Evolutionary conservation across 2,329 filamentous ascomycete genomes (phyloP).

Genomic region (Aspergillus aculeatus): DNA sequence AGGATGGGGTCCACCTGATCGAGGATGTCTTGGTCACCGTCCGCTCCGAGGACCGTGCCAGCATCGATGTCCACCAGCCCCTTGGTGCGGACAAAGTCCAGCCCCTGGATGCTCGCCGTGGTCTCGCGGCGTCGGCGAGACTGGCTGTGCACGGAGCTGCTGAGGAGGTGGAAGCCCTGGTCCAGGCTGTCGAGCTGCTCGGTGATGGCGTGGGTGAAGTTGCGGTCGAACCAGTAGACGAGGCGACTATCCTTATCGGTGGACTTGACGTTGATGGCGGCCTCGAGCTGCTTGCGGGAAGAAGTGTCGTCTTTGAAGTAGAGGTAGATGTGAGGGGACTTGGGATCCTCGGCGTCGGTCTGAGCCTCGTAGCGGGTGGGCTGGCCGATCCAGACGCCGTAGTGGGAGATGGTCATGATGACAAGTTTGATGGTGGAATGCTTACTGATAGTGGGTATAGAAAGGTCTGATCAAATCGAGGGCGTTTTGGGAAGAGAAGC

Average conservation of each 20-base stretch:
- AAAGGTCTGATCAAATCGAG: not conserved
- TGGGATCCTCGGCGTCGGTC: constrained; percentile 3
- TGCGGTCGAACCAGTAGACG: constrained; percentile 18
- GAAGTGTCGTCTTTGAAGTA: constrained; percentile 7
- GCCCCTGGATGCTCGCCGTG: not conserved
- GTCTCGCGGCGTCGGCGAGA: not conserved
- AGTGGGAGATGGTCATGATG: constrained; percentile 15
- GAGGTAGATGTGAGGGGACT: constrained; percentile 6
- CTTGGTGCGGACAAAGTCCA: constrained; percentile 20
- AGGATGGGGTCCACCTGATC: constrained; percentile 18
- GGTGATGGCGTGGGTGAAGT: constrained; percentile 15
- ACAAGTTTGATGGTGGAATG: not conserved
- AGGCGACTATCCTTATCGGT: constrained; percentile 18
- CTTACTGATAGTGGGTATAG: too few relatives aligned
- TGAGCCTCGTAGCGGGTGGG: constrained; percentile 3
- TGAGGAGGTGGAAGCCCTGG: constrained; percentile 13
- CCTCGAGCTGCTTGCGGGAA: constrained; percentile 4
- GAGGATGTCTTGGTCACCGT: constrained; percentile 36
- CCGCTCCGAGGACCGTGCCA: constrained; percentile 19
- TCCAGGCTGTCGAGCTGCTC: constrained; percentile 10
- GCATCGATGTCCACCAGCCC: constrained; percentile 15
- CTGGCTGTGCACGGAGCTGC: not conserved
- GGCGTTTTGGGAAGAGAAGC: not conserved
- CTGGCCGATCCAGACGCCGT: constrained; percentile 17
- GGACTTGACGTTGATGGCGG: constrained; percentile 21